Percentiles rank a stretch among this genome's conserved stretches.
Evolutionary conservation across 257 asterid species (phyloP).

Genomic region (Nyctanthes arbortristis): DNA sequence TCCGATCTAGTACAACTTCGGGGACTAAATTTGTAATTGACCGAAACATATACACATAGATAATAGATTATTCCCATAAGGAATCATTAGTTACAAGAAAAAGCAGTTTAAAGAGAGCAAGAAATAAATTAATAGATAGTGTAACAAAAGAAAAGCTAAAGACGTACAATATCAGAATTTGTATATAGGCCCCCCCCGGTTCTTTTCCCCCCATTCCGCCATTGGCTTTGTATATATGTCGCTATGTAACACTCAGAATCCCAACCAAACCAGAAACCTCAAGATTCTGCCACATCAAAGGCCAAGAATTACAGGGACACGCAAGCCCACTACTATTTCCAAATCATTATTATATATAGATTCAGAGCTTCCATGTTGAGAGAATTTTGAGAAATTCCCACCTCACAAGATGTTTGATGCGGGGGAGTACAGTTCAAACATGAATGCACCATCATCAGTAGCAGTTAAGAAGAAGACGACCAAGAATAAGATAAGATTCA

Average conservation of each 20-base stretch:
- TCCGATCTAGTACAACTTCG: background rate
- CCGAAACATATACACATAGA: no score
- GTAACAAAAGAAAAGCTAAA: background rate
- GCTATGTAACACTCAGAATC: background rate
- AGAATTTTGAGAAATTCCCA: background rate
- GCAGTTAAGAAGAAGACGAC: conserved; percentile 31
- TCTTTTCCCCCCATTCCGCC: background rate
- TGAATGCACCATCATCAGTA: background rate
- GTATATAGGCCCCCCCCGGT: background rate
- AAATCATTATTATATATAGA: background rate
- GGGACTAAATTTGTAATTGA: background rate
- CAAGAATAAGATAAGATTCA: conserved; percentile 47
- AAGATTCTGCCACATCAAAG: background rate
- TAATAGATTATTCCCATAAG: background rate
- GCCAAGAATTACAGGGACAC: background rate
- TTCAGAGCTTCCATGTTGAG: background rate
- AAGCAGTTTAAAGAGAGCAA: background rate
- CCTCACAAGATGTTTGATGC: background rate
- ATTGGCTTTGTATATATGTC: background rate
- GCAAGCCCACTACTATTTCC: background rate
- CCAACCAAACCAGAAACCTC: background rate
- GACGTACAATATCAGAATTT: background rate
- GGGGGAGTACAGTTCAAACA: no score
- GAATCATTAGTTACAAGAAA: background rate
- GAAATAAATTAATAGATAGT: background rate